These are phyloP conservation scores for Scheffersomyces segobiensis DNA, from an alignment of 1,139 yeast genomes.

Conservation along the genomic window DNA sequence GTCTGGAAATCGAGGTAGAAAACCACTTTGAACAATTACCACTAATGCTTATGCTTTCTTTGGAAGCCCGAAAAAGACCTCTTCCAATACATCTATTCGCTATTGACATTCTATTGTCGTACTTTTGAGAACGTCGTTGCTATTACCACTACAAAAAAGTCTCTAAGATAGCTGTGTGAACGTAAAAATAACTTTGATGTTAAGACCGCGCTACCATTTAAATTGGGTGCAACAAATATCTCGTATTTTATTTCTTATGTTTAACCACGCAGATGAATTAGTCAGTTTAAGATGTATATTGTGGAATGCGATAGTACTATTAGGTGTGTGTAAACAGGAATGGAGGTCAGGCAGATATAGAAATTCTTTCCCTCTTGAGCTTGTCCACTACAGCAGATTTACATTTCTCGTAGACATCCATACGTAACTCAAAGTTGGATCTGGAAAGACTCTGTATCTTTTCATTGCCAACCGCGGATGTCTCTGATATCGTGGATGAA, in stretches of 20 bases:
- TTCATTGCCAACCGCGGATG: not conserved
- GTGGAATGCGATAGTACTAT: not conserved
- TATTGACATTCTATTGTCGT: not conserved
- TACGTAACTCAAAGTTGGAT: constrained; percentile 3
- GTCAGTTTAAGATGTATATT: not conserved
- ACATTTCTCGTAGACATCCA: constrained; percentile 30
- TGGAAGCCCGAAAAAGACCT: not conserved
- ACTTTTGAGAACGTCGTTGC: too few species aligned
- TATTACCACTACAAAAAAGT: too few species aligned
- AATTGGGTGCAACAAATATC: not conserved
- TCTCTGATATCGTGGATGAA: not conserved
- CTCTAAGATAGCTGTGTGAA: not conserved
- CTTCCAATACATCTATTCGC: not conserved
- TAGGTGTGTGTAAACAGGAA: not conserved
- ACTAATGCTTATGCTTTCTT: not conserved
- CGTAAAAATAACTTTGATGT: too few species aligned
- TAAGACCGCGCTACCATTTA: not conserved
- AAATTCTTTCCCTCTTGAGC: constrained; percentile 17
- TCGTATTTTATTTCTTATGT: too few species aligned
- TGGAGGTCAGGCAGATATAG: not conserved
- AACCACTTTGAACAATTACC: not conserved
- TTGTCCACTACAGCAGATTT: constrained; percentile 25
- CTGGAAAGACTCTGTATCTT: not conserved
- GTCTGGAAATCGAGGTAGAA: not conserved
- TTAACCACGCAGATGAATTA: too few species aligned